phyloP scores from a whole-genome alignment of 2,329 filamentous ascomycete genomes.

The Ceratocystis harringtonii region DNA sequence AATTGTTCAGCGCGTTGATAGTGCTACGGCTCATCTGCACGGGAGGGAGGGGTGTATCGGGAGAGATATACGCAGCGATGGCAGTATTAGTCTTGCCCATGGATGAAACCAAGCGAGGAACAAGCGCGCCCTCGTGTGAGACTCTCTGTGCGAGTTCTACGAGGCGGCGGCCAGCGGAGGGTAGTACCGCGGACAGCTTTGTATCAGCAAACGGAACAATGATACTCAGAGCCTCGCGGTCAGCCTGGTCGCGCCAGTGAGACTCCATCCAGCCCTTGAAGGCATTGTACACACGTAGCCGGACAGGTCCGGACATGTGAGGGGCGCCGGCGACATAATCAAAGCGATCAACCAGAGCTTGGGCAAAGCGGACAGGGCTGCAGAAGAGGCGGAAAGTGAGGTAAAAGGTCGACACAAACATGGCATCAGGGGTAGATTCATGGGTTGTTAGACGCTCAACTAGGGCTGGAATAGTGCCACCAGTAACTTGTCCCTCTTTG shows the following conservation, averaged over 20 bases:
- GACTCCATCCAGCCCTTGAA: constrained; percentile 97
- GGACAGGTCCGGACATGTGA: constrained; percentile 60
- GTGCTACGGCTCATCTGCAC: constrained; percentile 63
- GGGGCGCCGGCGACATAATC: constrained; percentile 75
- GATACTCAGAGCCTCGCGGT: constrained; percentile 57
- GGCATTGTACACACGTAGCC: constrained; percentile 83
- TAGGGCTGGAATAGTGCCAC: constrained; percentile 75
- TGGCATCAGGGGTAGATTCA: constrained; percentile 78
- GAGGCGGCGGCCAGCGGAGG: constrained; percentile 66
- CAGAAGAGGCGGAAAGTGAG: constrained; percentile 92
- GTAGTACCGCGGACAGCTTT: constrained; percentile 52
- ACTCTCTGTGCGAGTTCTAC: constrained; percentile 69
- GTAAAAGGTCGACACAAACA: constrained; percentile 90
- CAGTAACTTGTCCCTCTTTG: constrained; percentile 88
- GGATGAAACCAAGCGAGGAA: constrained; percentile 68
- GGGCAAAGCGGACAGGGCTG: constrained; percentile 61
- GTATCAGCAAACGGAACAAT: constrained; percentile 69
- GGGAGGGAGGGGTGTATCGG: constrained; percentile 56
- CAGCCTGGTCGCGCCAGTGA: constrained; percentile 76
- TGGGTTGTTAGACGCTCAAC: constrained; percentile 91
- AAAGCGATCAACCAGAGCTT: constrained; percentile 77
- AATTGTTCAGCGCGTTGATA: constrained; percentile 52
- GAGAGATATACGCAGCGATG: constrained; percentile 48
- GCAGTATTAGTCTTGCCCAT: constrained; percentile 79
- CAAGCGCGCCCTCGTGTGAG: constrained; percentile 54